Conservation (phyloP, 2,329 filamentous ascomycete species). For the Aspergillus proliferans region DNA sequence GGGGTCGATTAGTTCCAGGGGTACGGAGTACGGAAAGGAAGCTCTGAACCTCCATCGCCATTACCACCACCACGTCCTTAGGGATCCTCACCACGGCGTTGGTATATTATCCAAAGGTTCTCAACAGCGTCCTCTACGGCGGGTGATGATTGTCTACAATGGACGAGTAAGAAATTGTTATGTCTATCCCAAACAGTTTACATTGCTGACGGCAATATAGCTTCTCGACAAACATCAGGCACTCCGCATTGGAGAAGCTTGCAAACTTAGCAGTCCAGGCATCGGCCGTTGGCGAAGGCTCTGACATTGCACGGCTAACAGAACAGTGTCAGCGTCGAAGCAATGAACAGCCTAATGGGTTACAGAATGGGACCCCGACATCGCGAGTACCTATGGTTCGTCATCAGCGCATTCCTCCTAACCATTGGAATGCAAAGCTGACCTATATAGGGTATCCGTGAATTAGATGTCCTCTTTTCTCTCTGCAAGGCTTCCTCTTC, state of each 20-base stretch:
- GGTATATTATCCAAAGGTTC: background rate
- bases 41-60: background rate
- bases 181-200: background rate
- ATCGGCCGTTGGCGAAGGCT: conserved; percentile 20
- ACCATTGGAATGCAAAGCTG: conserved; percentile 10
- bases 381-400: conserved; percentile 37
- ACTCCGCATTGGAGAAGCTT: conserved; percentile 40
- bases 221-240: conserved; percentile 30
- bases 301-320: conserved; percentile 32
- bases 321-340: conserved; percentile 22
- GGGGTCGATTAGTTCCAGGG: background rate
- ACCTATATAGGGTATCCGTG: conserved; percentile 63
- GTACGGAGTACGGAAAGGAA: background rate
- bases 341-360: conserved; percentile 18
- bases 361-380: conserved; percentile 31
- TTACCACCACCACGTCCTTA: background rate
- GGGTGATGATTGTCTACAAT: background rate
- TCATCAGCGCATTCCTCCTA: background rate
- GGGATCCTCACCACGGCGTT: background rate
- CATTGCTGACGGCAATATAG: conserved; percentile 10
- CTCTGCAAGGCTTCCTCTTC: conserved; percentile 83
- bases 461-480: conserved; percentile 86
- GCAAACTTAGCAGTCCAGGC: conserved; percentile 36
- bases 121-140: background rate
- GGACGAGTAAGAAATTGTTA: background rate